Conservation (phyloP, 257 asterid species). For the Ajuga chamaepitys region DNA sequence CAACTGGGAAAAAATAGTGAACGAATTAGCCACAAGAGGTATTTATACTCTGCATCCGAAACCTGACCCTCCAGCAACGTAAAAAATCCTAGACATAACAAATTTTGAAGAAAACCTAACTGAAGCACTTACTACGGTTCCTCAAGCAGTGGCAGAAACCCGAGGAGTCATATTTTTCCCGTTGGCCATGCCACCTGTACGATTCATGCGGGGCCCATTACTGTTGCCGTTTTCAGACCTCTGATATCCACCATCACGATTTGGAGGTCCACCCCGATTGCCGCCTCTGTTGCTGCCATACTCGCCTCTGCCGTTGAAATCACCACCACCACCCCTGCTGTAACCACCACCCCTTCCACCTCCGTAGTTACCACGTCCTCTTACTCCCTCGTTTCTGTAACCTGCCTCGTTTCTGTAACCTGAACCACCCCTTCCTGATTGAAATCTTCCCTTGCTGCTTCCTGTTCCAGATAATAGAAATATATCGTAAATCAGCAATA, state of each 20-base stretch:
- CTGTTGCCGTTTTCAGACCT: slow-evolving; percentile 34
- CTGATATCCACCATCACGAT: slow-evolving; percentile 63
- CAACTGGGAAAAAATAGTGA: slow-evolving; percentile 16
- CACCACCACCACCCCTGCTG: slow-evolving; percentile 57
- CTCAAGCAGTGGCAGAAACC: slow-evolving; percentile 61
- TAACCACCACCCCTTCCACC: slow-evolving; percentile 50
- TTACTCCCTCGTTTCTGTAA: slow-evolving; percentile 68
- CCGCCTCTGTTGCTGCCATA: slow-evolving; percentile 55
- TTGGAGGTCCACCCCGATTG: slow-evolving; percentile 44
- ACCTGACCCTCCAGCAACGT: neutral
- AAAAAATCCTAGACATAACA: slow-evolving; percentile 6
- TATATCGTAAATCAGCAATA: neutral
- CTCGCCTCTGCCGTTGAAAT: slow-evolving; percentile 51
- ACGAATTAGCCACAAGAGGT: slow-evolving; percentile 17
- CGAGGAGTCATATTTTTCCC: slow-evolving; percentile 43
- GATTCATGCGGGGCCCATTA: slow-evolving; percentile 41
- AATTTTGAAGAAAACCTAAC: slow-evolving; percentile 20
- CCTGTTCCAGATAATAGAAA: slow-evolving; percentile 26
- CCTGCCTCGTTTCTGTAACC: slow-evolving; percentile 81
- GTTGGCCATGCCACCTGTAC: slow-evolving; percentile 43
- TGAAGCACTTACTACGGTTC: slow-evolving; percentile 4
- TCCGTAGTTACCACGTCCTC: slow-evolving; percentile 53
- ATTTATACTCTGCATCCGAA: neutral
- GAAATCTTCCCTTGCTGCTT: slow-evolving; percentile 54
- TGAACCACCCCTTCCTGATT: slow-evolving; percentile 54